Conservation (phyloP, 2,329 filamentous ascomycete genomes). For the Escovopsis weberi region DNA sequence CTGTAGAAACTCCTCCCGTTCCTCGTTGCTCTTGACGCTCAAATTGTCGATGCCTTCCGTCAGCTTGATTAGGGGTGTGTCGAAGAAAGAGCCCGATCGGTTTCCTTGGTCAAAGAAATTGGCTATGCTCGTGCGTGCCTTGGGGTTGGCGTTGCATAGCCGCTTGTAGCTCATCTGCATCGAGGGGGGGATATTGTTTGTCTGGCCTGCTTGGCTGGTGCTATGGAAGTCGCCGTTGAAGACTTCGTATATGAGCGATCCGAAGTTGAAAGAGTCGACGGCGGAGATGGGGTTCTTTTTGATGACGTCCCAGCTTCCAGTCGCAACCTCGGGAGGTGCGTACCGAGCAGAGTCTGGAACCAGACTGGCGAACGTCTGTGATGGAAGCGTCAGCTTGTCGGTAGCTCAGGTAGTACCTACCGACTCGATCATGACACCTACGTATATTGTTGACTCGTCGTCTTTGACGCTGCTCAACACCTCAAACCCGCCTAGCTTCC, state of each 20-base stretch:
- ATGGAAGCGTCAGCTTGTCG: slow-evolving; percentile 1
- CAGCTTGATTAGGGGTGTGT: slow-evolving; percentile 80
- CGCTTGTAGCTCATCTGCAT: slow-evolving; percentile 91
- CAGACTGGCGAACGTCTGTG: slow-evolving; percentile 68
- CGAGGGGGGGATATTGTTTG: slow-evolving; percentile 67
- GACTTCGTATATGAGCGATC: slow-evolving; percentile 71
- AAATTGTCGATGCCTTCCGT: slow-evolving; percentile 88
- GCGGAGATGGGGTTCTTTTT: slow-evolving; percentile 70
- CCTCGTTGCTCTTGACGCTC: slow-evolving; percentile 70
- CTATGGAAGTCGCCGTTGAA: slow-evolving; percentile 77
- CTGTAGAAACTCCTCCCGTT: slow-evolving; percentile 75
- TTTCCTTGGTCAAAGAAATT: slow-evolving; percentile 85
- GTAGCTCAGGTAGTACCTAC: too few relatives aligned
- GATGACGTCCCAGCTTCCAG: slow-evolving; percentile 80
- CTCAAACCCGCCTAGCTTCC: slow-evolving; percentile 92
- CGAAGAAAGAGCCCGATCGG: slow-evolving; percentile 74
- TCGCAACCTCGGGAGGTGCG: slow-evolving; percentile 72
- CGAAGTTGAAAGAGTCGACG: slow-evolving; percentile 78
- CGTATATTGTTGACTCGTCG: slow-evolving; percentile 84
- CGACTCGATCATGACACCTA: slow-evolving; percentile 17
- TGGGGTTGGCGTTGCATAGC: slow-evolving; percentile 77
- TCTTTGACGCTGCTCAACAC: slow-evolving; percentile 91
- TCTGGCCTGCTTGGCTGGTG: slow-evolving; percentile 67
- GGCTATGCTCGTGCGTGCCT: slow-evolving; percentile 67
- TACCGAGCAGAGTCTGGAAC: slow-evolving; percentile 77